Evolutionary conservation across 345 rosid species (phyloP), one percentile per base, ranked within the genome.

Genomic region (Mangifera indica): DNA sequence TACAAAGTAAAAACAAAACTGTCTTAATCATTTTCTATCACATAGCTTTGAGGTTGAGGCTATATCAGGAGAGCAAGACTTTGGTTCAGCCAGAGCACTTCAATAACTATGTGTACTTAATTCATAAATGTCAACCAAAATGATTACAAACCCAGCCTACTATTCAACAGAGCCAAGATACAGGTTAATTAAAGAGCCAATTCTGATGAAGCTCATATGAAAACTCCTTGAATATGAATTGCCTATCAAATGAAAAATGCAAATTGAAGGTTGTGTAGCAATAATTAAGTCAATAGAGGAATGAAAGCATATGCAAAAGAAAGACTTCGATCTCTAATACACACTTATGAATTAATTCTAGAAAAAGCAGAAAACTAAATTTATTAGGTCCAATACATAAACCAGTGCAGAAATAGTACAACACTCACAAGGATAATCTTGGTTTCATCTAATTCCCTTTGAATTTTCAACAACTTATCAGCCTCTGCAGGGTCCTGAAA

Each of bases 401-500:
- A 59, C 37, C 24, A 56, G 13, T 25, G 58, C 7, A 63, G 34
- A 34, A 20, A 66, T 13, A 20, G 60, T 14, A 48, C 6, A 22
- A 63, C 21, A 84, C 97, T 87, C 84, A 96, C 97, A 63, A 96
- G 98, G 78, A 96, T 91, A 78, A 96, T 93, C 83, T 96, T 96
- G 8, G 99, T 96, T 77, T 96, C 98, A 76, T 96, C 98, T 89
- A 96, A 86, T 77, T 93, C 98, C 85, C 95, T 89, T 80, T 93
- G 99, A 75, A 93, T 96, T 85, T 86, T 96, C 89, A 96, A 73
- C 80, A 93, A 84, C 79, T 93, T 96, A 78, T 91, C 99, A 6
- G 99, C 99, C 82, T 95, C 99, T 13, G 94, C 97, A 74, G 98
- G 99, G 77, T 95, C 98, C 99, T 95, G 86, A 75, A 72, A 75